phyloP scores from a whole-genome alignment of 805 yeast species.

The Metschnikowia lochheadii region DNA sequence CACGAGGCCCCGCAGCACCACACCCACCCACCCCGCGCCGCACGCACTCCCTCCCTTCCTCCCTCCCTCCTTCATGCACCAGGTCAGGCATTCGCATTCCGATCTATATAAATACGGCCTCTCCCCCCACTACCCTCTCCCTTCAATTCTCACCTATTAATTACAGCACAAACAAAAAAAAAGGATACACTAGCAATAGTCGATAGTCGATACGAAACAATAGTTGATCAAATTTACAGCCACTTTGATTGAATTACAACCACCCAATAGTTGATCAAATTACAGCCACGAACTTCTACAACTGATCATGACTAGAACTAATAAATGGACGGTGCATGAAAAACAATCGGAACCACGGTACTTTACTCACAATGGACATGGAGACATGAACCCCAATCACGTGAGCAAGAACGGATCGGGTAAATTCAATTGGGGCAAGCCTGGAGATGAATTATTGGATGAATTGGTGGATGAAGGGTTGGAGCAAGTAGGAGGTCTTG shows the following conservation, averaged over 20 bases:
- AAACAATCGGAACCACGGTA: slow-evolving; percentile 56
- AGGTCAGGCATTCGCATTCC: neutral
- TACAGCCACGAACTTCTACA: too few relatives aligned
- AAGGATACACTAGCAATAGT: too few relatives aligned
- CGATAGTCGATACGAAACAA: too few relatives aligned
- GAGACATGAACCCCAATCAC: slow-evolving; percentile 66
- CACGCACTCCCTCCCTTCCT: neutral
- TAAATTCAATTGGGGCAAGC: slow-evolving; percentile 80
- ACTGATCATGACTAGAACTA: slow-evolving; percentile 57
- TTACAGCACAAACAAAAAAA: too few relatives aligned
- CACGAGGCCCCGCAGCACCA: neutral
- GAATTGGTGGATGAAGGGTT: slow-evolving; percentile 50
- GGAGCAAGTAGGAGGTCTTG: slow-evolving; percentile 16
- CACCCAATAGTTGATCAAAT: too few relatives aligned
- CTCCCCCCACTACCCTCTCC: too few relatives aligned
- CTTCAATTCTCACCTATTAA: too few relatives aligned
- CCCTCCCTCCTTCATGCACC: neutral
- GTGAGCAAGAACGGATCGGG: slow-evolving; percentile 86
- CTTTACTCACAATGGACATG: slow-evolving; percentile 75
- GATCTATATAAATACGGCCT: neutral
- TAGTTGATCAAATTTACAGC: too few relatives aligned
- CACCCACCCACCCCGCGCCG: neutral
- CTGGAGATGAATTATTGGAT: slow-evolving; percentile 70
- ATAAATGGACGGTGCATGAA: slow-evolving; percentile 71
- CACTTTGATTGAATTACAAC: too few relatives aligned